These are phyloP conservation scores for Spirogloea muscicola DNA, from an alignment of 139 green algal genomes.

Conservation along the genomic window DNA sequence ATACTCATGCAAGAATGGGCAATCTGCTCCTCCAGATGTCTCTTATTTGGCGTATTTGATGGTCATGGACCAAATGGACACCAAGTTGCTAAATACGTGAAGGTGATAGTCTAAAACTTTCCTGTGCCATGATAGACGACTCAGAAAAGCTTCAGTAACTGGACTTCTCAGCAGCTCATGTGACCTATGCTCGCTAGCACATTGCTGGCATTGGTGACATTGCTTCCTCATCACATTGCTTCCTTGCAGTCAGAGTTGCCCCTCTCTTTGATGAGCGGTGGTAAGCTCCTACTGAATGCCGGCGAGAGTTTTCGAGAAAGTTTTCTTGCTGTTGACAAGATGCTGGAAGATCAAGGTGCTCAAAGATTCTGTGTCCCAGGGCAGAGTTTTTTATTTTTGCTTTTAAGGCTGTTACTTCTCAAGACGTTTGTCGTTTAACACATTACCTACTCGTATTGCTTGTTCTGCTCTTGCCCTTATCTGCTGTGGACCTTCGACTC, in stretches of 20 bases:
- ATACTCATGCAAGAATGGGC: too few species aligned
- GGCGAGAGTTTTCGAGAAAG: neutral
- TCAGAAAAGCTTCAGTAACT: too few species aligned
- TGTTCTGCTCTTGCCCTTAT: neutral
- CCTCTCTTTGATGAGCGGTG: conserved; percentile 1
- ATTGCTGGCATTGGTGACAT: neutral
- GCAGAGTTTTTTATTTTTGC: neutral
- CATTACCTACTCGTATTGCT: neutral
- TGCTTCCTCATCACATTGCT: neutral
- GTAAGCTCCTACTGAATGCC: neutral
- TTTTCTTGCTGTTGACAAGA: too few species aligned
- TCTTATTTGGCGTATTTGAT: conserved; percentile 47
- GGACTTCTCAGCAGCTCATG: neutral
- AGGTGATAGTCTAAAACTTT: conserved; percentile 9
- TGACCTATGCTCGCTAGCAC: too few species aligned
- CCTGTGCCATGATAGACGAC: neutral
- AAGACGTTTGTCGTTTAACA: neutral
- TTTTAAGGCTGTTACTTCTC: neutral
- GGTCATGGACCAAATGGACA: conserved; percentile 42
- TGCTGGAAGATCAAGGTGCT: conserved; percentile 3
- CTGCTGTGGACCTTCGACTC: too few species aligned
- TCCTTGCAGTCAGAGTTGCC: neutral
- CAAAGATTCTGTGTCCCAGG: neutral
- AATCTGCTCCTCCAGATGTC: conserved; percentile 2
- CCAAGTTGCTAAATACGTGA: conserved; percentile 28